Conservation (phyloP, 306 rosid genomes). For the Inga oerstediana region DNA sequence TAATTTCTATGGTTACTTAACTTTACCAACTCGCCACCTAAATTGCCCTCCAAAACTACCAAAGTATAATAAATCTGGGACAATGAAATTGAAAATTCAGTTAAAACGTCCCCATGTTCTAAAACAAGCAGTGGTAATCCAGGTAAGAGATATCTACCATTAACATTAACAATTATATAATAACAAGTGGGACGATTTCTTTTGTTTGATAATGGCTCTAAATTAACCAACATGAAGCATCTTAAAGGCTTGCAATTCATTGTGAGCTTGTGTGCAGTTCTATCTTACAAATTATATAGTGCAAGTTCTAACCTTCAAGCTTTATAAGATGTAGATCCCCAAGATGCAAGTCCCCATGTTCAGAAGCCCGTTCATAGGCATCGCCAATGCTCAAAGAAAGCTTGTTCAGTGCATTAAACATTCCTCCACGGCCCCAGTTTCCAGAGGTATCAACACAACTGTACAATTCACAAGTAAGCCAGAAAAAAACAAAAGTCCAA, state of each 20-base stretch:
- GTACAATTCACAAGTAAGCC: conserved; percentile 28
- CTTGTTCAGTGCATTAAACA: conserved; percentile 81
- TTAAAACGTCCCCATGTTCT: not conserved
- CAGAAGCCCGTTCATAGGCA: conserved; percentile 83
- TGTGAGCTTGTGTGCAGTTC: not conserved
- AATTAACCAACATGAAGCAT: conserved; percentile 5
- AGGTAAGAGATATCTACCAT: not conserved
- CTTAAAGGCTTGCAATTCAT: not conserved
- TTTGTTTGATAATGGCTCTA: conserved; percentile 9
- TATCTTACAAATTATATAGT: conserved; percentile 3
- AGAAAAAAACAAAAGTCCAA: conserved; percentile 11
- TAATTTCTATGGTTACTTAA: not conserved
- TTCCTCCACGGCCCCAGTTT: conserved; percentile 91
- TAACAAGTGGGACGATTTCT: not conserved
- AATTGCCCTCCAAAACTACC: conserved; percentile 9
- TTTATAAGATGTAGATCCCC: conserved; percentile 91
- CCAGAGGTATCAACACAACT: conserved; percentile 94
- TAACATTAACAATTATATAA: not conserved
- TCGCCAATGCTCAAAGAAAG: conserved; percentile 66
- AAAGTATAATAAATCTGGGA: not conserved
- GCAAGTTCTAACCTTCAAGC: conserved; percentile 62
- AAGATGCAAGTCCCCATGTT: conserved; percentile 83
- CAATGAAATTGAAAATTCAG: not conserved
- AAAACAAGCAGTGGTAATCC: not conserved
- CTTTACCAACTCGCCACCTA: not conserved